Percentiles rank a stretch among this genome's conserved stretches.
Evolutionary conservation across 768 basidiomycete genomes (phyloP).

Genomic region (Sarcodon aspratus): DNA sequence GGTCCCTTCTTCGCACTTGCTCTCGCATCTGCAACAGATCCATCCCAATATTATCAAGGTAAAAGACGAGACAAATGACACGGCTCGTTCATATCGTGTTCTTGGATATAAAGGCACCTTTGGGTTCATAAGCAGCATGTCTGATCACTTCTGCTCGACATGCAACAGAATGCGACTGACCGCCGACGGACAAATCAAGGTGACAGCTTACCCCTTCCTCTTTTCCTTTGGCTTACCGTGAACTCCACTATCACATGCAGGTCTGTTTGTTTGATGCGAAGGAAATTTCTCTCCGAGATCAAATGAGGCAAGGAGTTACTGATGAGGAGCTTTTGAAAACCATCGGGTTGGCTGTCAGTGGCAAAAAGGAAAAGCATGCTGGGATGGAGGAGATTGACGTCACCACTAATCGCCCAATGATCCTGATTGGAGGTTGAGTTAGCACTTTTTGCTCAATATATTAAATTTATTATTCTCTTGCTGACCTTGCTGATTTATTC

Average conservation of each 20-base stretch:
- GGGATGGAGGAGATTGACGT: slow-evolving; percentile 79
- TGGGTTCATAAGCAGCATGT: slow-evolving; percentile 93
- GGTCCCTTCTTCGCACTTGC: slow-evolving; percentile 60
- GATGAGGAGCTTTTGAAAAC: slow-evolving; percentile 51
- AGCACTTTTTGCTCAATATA: neutral
- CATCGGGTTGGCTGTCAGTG: slow-evolving; percentile 52
- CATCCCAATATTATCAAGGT: slow-evolving; percentile 46
- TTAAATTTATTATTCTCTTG: too few relatives aligned
- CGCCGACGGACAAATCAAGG: slow-evolving; percentile 89
- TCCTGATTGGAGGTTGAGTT: slow-evolving; percentile 87
- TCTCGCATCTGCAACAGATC: slow-evolving; percentile 33
- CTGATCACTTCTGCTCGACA: slow-evolving; percentile 81
- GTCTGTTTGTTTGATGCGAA: slow-evolving; percentile 83
- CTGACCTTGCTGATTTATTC: too few relatives aligned
- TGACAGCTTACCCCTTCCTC: slow-evolving; percentile 10
- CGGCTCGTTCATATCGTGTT: slow-evolving; percentile 70
- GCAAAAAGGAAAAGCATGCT: slow-evolving; percentile 74
- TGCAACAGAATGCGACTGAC: slow-evolving; percentile 81
- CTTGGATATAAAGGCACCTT: slow-evolving; percentile 59
- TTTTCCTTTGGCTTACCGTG: neutral
- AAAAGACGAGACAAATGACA: slow-evolving; percentile 63
- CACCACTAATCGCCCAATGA: slow-evolving; percentile 76
- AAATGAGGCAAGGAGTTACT: slow-evolving; percentile 51
- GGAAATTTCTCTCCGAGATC: slow-evolving; percentile 72
- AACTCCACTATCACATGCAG: slow-evolving; percentile 23